Percentiles rank a stretch among this genome's conserved stretches.
Evolutionary conservation across 1,284 basidiomycete genomes (phyloP).

Genomic region (Pseudozyma hubeiensis): DNA sequence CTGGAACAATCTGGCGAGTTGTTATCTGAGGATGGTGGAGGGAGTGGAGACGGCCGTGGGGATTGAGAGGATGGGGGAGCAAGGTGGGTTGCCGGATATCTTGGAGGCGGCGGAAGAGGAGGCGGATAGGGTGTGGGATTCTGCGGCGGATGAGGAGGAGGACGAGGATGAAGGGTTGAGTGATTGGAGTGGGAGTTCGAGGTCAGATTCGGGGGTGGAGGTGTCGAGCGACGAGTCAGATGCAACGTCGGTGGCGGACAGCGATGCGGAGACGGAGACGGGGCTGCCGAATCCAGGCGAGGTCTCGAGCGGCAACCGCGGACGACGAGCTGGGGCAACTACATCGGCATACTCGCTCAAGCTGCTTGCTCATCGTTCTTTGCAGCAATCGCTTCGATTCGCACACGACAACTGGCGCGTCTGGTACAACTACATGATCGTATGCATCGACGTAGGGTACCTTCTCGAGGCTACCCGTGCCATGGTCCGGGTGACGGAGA

Average conservation of each 20-base stretch:
- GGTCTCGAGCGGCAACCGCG: background rate
- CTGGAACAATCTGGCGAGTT: constrained; percentile 97
- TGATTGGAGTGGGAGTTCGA: constrained; percentile 48
- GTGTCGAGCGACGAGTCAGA: constrained; percentile 44
- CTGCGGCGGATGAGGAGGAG: background rate
- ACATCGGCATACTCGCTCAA: constrained; percentile 75
- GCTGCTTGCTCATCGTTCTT: constrained; percentile 90
- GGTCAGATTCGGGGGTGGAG: constrained; percentile 48
- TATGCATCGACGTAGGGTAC: constrained; percentile 92
- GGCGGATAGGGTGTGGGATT: constrained; percentile 45
- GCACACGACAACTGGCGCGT: constrained; percentile 94
- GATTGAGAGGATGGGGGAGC: constrained; percentile 36
- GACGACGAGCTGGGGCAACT: constrained; percentile 10
- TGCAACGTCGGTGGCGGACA: constrained; percentile 10
- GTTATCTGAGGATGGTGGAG: constrained; percentile 76
- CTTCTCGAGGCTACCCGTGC: constrained; percentile 88
- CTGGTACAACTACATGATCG: constrained; percentile 98
- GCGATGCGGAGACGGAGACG: constrained; percentile 42
- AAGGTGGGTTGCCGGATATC: constrained; percentile 36
- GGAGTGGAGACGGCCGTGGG: constrained; percentile 24
- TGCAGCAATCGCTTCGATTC: constrained; percentile 86
- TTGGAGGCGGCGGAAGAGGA: constrained; percentile 52
- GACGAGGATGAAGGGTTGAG: constrained; percentile 29
- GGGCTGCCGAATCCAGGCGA: constrained; percentile 31
- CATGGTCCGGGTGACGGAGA: constrained; percentile 83